Evolutionary conservation across 176 grass and related monocot genomes (phyloP), one percentile per base, ranked within the genome.

Genomic region (Metroxylon sagu): DNA sequence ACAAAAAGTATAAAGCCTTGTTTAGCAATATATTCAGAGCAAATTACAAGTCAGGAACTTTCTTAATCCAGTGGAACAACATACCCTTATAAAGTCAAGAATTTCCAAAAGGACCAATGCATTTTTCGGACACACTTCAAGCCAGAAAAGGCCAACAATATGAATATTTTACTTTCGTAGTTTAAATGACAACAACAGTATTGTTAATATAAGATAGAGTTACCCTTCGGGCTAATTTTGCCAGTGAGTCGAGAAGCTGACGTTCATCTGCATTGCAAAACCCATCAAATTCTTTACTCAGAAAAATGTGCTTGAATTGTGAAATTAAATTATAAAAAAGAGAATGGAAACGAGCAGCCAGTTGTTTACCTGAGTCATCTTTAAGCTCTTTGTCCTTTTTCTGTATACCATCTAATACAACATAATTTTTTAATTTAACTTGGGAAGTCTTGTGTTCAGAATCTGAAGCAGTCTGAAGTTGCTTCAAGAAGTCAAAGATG

Each of bases 201-300:
- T 4, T 29, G 19, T 23, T 18, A 23, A 63, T 7, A 6, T 6
- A 63, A 16, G 19, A 53, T 15, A 35, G 49, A 50, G 51, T 78
- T 88, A 98, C 93, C 93, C 87, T 92, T 85, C 79, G 73, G 66
- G 76, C 70, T 60, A 79, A 31, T 76, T 75, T 91, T 61, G 53
- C 73, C 28, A 69, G 72, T 57, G 76, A 73, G 6, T 76, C 82
- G 14, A 31, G 17, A 70, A 71, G 71, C 75, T 77, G 80, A 75
- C 74, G 81, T 66, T 65, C 79, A 79, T 71, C 93, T 92, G 76
- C 80, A 70, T 19, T 54, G 14, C 49, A 54, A 53, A 54, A 48
- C 58, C 5, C 21, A 80, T 64, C 49, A 19, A 26, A 43, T 82
- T 28, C 77, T 53, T 68, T 65, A 50, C 18, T 54, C n/a, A 35